Percentiles rank a stretch among this genome's conserved stretches.
These are phyloP conservation scores for Posidonia oceanica DNA, from an alignment of 116 monocot species.

Conservation along the genomic window DNA sequence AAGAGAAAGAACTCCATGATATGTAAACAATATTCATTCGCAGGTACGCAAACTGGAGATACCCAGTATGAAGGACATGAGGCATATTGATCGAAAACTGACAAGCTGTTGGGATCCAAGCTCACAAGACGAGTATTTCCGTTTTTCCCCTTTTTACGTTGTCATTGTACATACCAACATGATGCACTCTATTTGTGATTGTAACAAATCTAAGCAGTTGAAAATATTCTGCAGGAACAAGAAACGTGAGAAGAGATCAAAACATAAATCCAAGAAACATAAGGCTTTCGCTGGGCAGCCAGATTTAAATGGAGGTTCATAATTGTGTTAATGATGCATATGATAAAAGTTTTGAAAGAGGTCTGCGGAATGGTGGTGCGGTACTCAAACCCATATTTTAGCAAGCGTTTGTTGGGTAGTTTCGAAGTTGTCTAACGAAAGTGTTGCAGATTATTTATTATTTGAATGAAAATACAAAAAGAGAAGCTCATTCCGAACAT, in stretches of 20 bases:
- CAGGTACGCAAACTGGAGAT: constrained; percentile 48
- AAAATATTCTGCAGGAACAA: constrained; percentile 32
- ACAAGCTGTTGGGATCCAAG: constrained; percentile 81
- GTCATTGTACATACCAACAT: not conserved
- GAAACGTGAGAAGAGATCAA: constrained; percentile 81
- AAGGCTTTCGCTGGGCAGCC: too few relatives aligned
- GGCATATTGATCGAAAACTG: constrained; percentile 80
- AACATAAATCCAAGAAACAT: constrained; percentile 76
- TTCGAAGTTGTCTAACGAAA: too few relatives aligned
- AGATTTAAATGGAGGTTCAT: too few relatives aligned
- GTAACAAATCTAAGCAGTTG: not conserved
- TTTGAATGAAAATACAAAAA: too few relatives aligned
- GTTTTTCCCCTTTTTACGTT: not conserved
- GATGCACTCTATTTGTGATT: not conserved
- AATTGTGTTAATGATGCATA: too few relatives aligned
- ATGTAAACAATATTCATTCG: not conserved
- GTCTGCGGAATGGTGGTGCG: too few relatives aligned
- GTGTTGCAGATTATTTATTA: too few relatives aligned
- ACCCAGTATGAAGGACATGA: constrained; percentile 78
- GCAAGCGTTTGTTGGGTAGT: too few relatives aligned
- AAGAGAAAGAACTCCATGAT: too few relatives aligned
- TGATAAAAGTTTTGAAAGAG: too few relatives aligned
- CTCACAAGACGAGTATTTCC: constrained; percentile 68
- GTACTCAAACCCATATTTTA: too few relatives aligned
- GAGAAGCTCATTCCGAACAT: too few relatives aligned